Conservation (phyloP, 805 yeast species). For the Tetrapisispora pingtungensis region DNA sequence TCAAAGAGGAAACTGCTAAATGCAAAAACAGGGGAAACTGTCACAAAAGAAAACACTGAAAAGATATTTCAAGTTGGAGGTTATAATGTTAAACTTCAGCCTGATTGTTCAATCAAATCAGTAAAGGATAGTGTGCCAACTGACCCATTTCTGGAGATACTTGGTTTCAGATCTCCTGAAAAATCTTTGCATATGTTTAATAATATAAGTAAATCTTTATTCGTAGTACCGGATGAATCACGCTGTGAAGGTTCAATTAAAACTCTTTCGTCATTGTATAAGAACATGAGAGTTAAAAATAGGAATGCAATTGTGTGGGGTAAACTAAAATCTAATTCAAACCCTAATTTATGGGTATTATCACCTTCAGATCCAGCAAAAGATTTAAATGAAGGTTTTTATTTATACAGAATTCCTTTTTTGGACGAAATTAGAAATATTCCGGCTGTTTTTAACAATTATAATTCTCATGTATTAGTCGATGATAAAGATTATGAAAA, state of each 20-base stretch:
- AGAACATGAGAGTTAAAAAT: constrained; percentile 40
- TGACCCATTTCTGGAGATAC: constrained; percentile 46
- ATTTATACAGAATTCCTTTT: constrained; percentile 59
- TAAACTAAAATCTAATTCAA: constrained; percentile 39
- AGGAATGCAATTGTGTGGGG: constrained; percentile 71
- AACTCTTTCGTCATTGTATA: constrained; percentile 60
- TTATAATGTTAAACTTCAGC: constrained; percentile 33
- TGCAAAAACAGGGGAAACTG: constrained; percentile 36
- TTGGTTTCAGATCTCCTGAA: constrained; percentile 52
- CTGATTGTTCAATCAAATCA: constrained; percentile 30
- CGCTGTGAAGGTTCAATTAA: constrained; percentile 50
- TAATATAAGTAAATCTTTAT: constrained; percentile 44
- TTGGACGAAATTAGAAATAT: constrained; percentile 61
- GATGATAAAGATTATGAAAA: constrained; percentile 14
- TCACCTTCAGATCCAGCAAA: constrained; percentile 37
- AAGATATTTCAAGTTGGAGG: constrained; percentile 40
- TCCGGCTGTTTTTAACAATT: constrained; percentile 33
- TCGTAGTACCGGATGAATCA: constrained; percentile 59
- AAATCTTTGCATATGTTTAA: constrained; percentile 40
- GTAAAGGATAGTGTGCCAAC: constrained; percentile 26
- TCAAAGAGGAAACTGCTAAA: constrained; percentile 34
- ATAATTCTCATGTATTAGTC: not conserved
- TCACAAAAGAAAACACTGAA: constrained; percentile 24
- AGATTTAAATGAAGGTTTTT: constrained; percentile 53
- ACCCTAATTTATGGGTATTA: constrained; percentile 50